Evolutionary conservation across 2,329 filamentous ascomycete species (phyloP).

Genomic region (Blastomyces silverae): DNA sequence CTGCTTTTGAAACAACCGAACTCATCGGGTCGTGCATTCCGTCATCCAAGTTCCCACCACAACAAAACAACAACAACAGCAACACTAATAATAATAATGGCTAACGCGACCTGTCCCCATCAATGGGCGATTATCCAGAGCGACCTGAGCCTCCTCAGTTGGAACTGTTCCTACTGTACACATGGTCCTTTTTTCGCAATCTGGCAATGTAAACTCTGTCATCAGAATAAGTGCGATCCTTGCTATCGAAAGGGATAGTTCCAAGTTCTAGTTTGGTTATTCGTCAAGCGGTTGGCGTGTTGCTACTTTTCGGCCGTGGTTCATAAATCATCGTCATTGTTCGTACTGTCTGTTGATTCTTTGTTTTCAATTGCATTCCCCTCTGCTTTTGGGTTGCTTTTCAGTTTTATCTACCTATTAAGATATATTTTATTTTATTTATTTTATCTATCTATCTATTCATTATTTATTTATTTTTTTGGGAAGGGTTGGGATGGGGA

Average conservation of each 20-base stretch:
- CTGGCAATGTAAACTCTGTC: slow-evolving; percentile 40
- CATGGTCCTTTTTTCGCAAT: slow-evolving; percentile 38
- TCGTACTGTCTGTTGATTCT: too few relatives aligned
- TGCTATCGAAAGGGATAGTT: slow-evolving; percentile 28
- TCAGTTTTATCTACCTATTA: too few relatives aligned
- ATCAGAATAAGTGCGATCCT: slow-evolving; percentile 35
- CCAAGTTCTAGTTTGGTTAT: background rate
- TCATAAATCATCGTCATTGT: background rate
- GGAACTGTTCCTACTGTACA: slow-evolving; percentile 39
- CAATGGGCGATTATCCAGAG: slow-evolving; percentile 35
- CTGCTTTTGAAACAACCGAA: background rate
- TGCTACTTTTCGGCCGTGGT: background rate
- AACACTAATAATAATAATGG: background rate
- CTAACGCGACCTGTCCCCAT: slow-evolving; percentile 22
- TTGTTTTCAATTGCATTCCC: too few relatives aligned
- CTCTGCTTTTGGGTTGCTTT: too few relatives aligned
- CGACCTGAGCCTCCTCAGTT: slow-evolving; percentile 25
- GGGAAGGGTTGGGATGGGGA: too few relatives aligned
- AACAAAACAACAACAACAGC: background rate
- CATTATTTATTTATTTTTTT: too few relatives aligned
- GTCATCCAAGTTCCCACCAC: too few relatives aligned
- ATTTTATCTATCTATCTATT: too few relatives aligned
- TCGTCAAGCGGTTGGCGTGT: background rate
- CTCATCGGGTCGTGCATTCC: background rate
- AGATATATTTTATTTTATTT: too few relatives aligned